These are phyloP conservation scores for Microsporum audouinii DNA, from an alignment of 2,329 filamentous ascomycete species.

Conservation along the genomic window DNA sequence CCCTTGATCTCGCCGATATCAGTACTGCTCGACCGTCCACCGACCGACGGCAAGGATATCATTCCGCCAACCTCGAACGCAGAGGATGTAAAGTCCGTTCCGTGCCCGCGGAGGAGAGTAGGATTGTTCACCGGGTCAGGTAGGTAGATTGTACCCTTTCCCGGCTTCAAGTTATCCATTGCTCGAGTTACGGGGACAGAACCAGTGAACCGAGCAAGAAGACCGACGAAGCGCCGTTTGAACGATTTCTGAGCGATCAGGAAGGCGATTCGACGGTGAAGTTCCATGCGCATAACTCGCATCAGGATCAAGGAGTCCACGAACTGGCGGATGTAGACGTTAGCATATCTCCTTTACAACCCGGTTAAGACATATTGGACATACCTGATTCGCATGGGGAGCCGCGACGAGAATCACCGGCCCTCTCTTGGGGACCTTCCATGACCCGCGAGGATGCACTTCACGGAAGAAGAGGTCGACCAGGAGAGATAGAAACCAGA, in stretches of 20 bases:
- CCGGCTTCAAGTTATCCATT: conserved; percentile 75
- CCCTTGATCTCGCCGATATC: conserved; percentile 74
- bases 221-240: conserved; percentile 76
- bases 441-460: conserved; percentile 86
- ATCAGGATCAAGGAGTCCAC: conserved; percentile 91
- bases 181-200: conserved; percentile 88
- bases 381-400: conserved; percentile 87
- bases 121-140: conserved; percentile 80
- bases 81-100: conserved; percentile 64
- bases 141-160: conserved; percentile 69
- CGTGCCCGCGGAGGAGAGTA: conserved; percentile 65
- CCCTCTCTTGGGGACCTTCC: conserved; percentile 81
- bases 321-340: conserved; percentile 49
- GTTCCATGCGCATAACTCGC: conserved; percentile 76
- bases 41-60: conserved; percentile 73
- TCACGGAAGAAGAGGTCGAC: conserved; percentile 97
- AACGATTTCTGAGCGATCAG: conserved; percentile 95
- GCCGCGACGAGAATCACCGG: conserved; percentile 93
- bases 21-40: conserved; percentile 66
- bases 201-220: conserved; percentile 71
- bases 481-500: conserved; percentile 51
- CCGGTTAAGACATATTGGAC: conserved; percentile 17
- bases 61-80: conserved; percentile 69
- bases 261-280: conserved; percentile 77
- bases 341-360: neutral